Evolutionary conservation across 148 eudicot species (phyloP).

Genomic region (Rhododendron griersonianum): DNA sequence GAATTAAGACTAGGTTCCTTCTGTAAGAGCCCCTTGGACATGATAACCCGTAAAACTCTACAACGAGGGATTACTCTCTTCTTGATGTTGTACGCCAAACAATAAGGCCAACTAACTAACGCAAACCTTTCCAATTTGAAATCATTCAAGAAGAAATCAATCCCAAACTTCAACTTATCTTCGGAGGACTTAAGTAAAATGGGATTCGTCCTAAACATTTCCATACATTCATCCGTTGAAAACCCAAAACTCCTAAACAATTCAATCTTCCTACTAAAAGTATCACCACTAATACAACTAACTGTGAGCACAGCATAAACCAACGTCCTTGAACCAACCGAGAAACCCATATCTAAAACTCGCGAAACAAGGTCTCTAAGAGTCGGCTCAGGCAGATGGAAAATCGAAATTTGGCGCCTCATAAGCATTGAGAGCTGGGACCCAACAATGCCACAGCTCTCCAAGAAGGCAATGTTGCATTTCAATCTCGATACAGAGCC

Average conservation of each 20-base stretch:
- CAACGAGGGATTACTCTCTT: conserved; percentile 25
- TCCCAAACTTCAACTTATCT: conserved; percentile 18
- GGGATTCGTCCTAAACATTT: conserved; percentile 22
- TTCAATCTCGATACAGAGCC: neutral
- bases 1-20: conserved; percentile 9
- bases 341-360: conserved; percentile 20
- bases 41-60: neutral
- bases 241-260: conserved; percentile 25
- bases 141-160: conserved; percentile 19
- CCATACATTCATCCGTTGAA: conserved; percentile 15
- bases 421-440: conserved; percentile 18
- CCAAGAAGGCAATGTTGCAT: neutral
- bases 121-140: conserved; percentile 9
- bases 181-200: conserved; percentile 13
- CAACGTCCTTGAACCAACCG: conserved; percentile 19
- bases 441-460: conserved; percentile 21
- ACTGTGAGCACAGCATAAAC: conserved; percentile 18
- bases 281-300: conserved; percentile 13
- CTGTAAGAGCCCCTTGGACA: conserved; percentile 19
- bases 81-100: conserved; percentile 20
- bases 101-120: conserved; percentile 3
- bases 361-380: conserved; percentile 11
- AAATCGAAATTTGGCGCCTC: conserved; percentile 10
- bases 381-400: neutral
- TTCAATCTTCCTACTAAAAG: conserved; percentile 15